Base-by-base conservation (phyloP, 805 yeast genomes). In the Teunomyces atbi region DNA sequence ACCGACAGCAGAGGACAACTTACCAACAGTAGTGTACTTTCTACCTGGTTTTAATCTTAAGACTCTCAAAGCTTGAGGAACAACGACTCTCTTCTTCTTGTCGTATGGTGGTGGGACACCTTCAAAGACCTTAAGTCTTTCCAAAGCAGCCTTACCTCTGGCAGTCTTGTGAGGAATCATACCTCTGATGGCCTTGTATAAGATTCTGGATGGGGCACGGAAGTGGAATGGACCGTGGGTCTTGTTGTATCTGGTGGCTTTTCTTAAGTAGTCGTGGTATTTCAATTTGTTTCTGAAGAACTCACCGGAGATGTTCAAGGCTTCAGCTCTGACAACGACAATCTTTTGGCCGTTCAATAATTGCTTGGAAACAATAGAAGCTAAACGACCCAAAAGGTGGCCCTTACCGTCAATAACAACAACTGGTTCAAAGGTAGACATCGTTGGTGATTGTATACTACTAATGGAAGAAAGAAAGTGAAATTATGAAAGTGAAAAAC, bases 151-250 rank as follows among this genome's bases (percentile, higher is more conserved):
- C 83, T 89, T 87, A 79, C 99, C 99, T 81, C 98, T 94, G 66
- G 98, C 94, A 64, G 99, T 94, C 90, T 94, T 94, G 91, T 94
- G 98, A 74, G 97, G 81, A 69, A 94, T 81, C 99, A 94, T 94
- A 81, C 99, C 99, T 76, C 96, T 88, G 75, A 94, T 78, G 71
- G 99, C 97, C 87, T 94, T 94, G 95, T 91, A 91, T 80, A 94
- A 90, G 79, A 94, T 92, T 82, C 98, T 90, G 58, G 98, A 91
- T 77, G 99, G 99, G 58, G 99, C 99, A 81, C 98, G 94, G 96
- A 94, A 94, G 78, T 94, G 99, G 97, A 92, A 94, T 71, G 98
- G 98, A 82, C 99, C 99, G 77, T 90, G 86, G 70, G 83, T 86
- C 82, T 90, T 90, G 96, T 94, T 94, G 91, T 77, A 94, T 81